Base-by-base conservation (phyloP, 1,284 basidiomycete genomes). In the Pseudozyma flocculosa region DNA sequence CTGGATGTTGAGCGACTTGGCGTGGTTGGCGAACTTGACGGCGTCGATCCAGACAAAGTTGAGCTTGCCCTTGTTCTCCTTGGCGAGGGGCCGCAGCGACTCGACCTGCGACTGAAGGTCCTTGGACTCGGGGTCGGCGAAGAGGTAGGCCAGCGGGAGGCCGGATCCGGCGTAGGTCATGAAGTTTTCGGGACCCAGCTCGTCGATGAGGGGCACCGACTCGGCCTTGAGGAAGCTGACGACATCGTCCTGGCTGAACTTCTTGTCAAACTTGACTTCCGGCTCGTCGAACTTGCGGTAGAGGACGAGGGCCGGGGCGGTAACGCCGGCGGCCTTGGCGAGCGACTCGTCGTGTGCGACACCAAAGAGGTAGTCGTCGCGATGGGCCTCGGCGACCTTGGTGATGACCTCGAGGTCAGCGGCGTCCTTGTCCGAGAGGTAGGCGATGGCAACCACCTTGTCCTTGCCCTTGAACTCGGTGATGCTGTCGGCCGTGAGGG, bases 11-110 rank as follows among this genome's bases (percentile, higher is more conserved):
- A 99, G 85, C 11, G 89, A 88, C 81, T 92, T 93, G 72, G 88
- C 95, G 82, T 99, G 95, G 75, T 96, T 92, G 73, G 85, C 86
- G 75, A 93, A 99, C 80, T 79, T 92, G 82, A 88, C 82, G 21
- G 90, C 92, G 79, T 99, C 95, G 73, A 99, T 98, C 88, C 88
- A 95, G 66, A 98, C 94, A 80, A 98, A 94, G 87, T 95, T 97
- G 78, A 97, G 73, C 81, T 90, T 88, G 75, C 86, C 85, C 80
- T 90, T 92, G 84, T 85, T 84, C 76, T 86, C 85, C 58, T 86
- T 82, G 24, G 94, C 93, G 50, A 94, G 78, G 2, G 89, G 85
- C 71, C 83, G 85, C 70, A 97, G 79, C 49, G 83, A 80, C 40
- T 87, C 85, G 63, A 94, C 83, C 51, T 88, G 80, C 41, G 82